Base-by-base conservation (phyloP, 306 rosid genomes). In the Sicyos baderoa region DNA sequence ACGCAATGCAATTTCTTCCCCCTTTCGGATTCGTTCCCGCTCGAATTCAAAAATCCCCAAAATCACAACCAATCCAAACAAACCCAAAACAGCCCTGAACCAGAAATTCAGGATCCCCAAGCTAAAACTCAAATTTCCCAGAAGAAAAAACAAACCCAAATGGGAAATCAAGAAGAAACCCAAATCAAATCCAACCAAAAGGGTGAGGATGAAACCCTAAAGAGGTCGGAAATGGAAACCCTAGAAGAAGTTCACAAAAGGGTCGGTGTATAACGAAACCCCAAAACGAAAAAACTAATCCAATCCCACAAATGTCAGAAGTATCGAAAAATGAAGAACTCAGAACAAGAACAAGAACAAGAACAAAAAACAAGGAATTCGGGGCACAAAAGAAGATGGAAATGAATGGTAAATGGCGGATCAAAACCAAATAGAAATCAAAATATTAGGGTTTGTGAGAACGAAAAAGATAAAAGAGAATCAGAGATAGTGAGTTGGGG, bases 281-380 rank as follows among this genome's bases (percentile, higher is more conserved):
- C 96, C 89, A 77, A 78, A 82, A 48, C 49, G 45, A 61, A 47
- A 35, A 72, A 69, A 75, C 74, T 18, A 70, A 71, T 42, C 70
- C 52, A 87, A 84, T 82, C 85, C 79, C 77, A 76, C 53, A 40
- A 81, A 50, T 72, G 83, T 22, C n/a, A 70, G 87, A 63, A 79
- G 84, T 70, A 78, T 68, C 74, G 80, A 79, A 72, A 64, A 91
- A 85, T 79, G 85, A 82, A 1, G 82, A 25, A 16, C 53, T 49
- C 53, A 49, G 53, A 49, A n/a, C n/a, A n/a, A n/a, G n/a, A n/a
- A n/a, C n/a, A n/a, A n/a, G n/a, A n/a, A n/a, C n/a, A n/a, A 57
- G 76, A 37, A 21, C 51, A 60, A 76, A 76, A 72, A 63, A 49
- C 52, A 52, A 79, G 8, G 35, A 64, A 66, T 69, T 16, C 54